Evolutionary conservation across 2,329 filamentous ascomycete species (phyloP).

Genomic region (Beauveria rudraprayagi): DNA sequence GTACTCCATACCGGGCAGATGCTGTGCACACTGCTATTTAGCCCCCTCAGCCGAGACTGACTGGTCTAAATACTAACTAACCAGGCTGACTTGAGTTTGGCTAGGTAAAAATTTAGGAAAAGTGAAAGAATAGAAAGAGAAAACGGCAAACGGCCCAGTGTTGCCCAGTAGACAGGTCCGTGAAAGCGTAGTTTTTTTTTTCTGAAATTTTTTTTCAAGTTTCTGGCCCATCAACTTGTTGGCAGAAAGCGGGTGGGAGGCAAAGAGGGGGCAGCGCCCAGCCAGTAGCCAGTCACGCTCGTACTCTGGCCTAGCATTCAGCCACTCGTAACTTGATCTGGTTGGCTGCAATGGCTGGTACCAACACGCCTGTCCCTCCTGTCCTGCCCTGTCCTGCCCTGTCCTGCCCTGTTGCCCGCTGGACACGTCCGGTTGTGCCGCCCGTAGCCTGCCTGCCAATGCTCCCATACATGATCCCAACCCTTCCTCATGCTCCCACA

Average conservation of each 20-base stretch:
- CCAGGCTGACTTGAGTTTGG: not conserved
- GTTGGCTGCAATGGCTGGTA: not conserved
- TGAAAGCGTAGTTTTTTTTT: not conserved
- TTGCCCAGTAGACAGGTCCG: not conserved
- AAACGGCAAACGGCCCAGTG: not conserved
- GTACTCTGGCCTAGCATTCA: not conserved
- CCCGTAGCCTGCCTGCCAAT: slow-evolving; percentile 17
- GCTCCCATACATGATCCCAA: slow-evolving; percentile 7
- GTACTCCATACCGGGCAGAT: not conserved
- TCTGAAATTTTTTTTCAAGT: no score
- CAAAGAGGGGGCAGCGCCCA: not conserved
- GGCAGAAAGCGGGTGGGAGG: not conserved
- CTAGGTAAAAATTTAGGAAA: not conserved
- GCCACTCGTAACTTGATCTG: not conserved
- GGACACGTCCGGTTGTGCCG: slow-evolving; percentile 16
- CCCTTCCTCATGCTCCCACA: slow-evolving; percentile 16
- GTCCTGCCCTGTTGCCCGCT: not conserved
- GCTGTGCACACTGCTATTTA: no score
- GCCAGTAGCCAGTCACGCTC: no score
- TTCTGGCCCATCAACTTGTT: not conserved
- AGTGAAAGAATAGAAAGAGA: not conserved
- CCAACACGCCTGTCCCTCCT: not conserved
- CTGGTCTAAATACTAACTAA: not conserved
- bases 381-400: not conserved
- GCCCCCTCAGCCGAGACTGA: slow-evolving; percentile 1